Evolutionary conservation across 2,329 filamentous ascomycete genomes (phyloP), one percentile per base, ranked within the genome.

Genomic region (Bimuria novae-zelandiae): DNA sequence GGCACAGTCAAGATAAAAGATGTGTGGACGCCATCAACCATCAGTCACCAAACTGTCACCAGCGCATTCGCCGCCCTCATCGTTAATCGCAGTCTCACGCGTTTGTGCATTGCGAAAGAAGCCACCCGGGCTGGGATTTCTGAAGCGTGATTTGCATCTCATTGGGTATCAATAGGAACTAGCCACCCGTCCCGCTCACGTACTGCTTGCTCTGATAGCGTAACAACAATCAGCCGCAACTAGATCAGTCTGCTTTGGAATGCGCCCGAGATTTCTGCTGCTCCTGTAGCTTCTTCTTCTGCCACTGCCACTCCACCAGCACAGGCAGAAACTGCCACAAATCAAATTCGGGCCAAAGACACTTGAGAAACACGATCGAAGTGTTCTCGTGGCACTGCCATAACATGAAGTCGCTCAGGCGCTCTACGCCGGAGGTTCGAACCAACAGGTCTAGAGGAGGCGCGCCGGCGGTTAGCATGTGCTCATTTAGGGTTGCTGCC

Each of bases 361-460:
- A 94, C 65, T 96, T 84, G 51, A 97, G 77, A 71, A 97, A 99
- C 54, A 95, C 90, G 59, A 99, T 89, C 55, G 96, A 89, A 0
- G 94, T 97, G 59, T 93, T 82, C 69, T 96, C 85, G 69, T 97
- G 92, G 65, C 90, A 94, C 75, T 99, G 94, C 94, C 94, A 99
- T 29, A 99, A 85, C 92, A 99, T 94, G 67, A 97, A 99, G 72
- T 99, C 94, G 69, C 92, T 97, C 54, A 99, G 79, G 43, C 94
- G 84, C 73, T 92, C 89, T 12, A 99, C 94, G 23, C 92, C 93
- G 57, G 92, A 97, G 4, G 94, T 99, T 45, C 94, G 86, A 45
- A 99, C 83, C 49, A 99, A 86, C 11, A 99, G 82, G 69, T 99
- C 94, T 36, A 97, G 79, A 0, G 94, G 94, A 14, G 94, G 94